Evolutionary conservation across 1,139 yeast species (phyloP), one percentile per base, ranked within the genome.

Genomic region (Eremothecium sinecaudum): DNA sequence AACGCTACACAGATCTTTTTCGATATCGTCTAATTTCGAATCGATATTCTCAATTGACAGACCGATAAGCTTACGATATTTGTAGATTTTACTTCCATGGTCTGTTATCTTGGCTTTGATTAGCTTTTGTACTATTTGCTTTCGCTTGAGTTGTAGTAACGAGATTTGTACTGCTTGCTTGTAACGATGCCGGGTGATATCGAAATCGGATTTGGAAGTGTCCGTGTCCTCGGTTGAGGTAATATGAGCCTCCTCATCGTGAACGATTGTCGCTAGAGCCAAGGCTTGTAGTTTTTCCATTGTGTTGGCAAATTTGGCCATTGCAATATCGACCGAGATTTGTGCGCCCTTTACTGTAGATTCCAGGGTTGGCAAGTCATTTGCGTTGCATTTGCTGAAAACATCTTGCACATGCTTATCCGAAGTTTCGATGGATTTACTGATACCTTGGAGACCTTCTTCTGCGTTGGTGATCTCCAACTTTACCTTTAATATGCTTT

Each of bases 1-100:
- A 27, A 26, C 27, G 11, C 34, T 42, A 5, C 37, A 24, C 11
- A 62, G 41, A 36, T 61, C 64, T 9, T 52, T 52, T 33, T 61
- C 75, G 23, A 76, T 71, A 23, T 75, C 82, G 40, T 72, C 75
- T 33, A 77, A 54, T 37, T 75, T 58, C n/a, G 78, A 73, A 50
- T 84, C 94, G 40, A 87, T 79, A 43, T 81, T 90, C 40, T 82
- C 93, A 20, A 77, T 68, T 37, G 75, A 73, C 40, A 84, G 69
- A 3, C 84, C 93, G 31, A 90, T 77, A 44, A 90, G 66, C 50
- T 75, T 75, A 45, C 94, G 70, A 62, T 86, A 87, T 51, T 83
- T 80, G 53, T 76, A 73, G 73, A 86, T 76, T 56, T 80, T 82
- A 3, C 39, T 38, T 26, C 61, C 51, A 24, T 53, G 58, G 20